phyloP scores from a whole-genome alignment of 148 eudicot genomes.

The Persicaria maculosa region DNA sequence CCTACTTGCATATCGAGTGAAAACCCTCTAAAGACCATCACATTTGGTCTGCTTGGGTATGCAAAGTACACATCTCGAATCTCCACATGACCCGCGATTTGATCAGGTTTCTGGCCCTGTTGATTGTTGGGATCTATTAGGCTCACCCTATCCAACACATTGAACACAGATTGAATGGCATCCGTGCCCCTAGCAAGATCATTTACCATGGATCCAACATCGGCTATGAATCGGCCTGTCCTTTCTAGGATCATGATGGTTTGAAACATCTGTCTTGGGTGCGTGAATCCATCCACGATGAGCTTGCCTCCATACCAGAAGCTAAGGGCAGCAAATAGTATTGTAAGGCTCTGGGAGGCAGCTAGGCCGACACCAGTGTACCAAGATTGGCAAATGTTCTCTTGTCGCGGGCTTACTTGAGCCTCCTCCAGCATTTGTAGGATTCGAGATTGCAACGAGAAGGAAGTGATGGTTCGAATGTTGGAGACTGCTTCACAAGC shows the following conservation, averaged over 20 bases:
- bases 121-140: constrained; percentile 7
- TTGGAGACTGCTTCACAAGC: background rate
- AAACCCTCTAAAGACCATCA: background rate
- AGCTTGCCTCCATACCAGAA: constrained; percentile 47
- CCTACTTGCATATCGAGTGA: background rate
- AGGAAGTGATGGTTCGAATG: background rate
- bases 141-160: constrained; percentile 11
- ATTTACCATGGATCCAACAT: constrained; percentile 15
- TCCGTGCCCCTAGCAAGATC: constrained; percentile 11
- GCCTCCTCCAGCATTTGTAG: background rate
- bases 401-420: background rate
- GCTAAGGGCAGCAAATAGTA: constrained; percentile 21
- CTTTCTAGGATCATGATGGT: constrained; percentile 30
- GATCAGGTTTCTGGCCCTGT: constrained; percentile 7
- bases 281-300: constrained; percentile 17
- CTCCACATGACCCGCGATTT: constrained; percentile 4
- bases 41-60: background rate
- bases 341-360: constrained; percentile 18
- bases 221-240: constrained; percentile 32
- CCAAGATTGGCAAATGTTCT: background rate
- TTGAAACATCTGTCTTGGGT: constrained; percentile 27
- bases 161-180: constrained; percentile 5
- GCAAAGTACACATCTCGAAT: background rate
- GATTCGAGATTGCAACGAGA: background rate
- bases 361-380: constrained; percentile 16